These are phyloP conservation scores for Claviceps cyperi DNA, from an alignment of 2,329 filamentous ascomycete genomes.

Conservation along the genomic window DNA sequence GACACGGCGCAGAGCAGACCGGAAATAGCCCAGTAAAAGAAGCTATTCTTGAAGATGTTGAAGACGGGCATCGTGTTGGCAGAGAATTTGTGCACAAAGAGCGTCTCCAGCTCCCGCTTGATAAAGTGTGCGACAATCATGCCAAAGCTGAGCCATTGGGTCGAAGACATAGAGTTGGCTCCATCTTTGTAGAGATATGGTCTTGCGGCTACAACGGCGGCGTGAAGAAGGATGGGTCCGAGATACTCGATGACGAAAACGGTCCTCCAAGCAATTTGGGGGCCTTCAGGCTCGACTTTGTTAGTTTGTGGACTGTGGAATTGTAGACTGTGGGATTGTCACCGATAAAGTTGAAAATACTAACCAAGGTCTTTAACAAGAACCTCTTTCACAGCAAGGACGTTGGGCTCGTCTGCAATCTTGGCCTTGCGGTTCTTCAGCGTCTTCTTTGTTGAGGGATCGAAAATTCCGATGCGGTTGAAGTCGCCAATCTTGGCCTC, in stretches of 20 bases:
- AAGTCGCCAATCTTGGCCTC: slow-evolving; percentile 36
- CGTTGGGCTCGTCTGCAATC: slow-evolving; percentile 31
- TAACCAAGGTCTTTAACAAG: slow-evolving; percentile 88
- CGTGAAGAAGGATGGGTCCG: slow-evolving; percentile 80
- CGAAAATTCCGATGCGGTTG: slow-evolving; percentile 49
- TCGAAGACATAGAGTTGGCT: slow-evolving; percentile 39
- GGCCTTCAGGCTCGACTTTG: slow-evolving; percentile 36
- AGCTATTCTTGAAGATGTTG: slow-evolving; percentile 91
- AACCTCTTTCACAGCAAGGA: slow-evolving; percentile 40
- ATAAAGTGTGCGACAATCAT: slow-evolving; percentile 74
- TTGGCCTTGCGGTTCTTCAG: slow-evolving; percentile 46
- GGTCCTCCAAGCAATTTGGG: slow-evolving; percentile 81
- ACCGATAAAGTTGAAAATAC: slow-evolving; percentile 9
- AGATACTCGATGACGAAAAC: slow-evolving; percentile 94
- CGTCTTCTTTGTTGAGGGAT: slow-evolving; percentile 45
- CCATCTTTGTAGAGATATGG: slow-evolving; percentile 41
- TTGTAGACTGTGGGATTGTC: not conserved
- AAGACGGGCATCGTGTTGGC: slow-evolving; percentile 79
- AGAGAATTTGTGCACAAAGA: slow-evolving; percentile 92
- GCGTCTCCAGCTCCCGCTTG: slow-evolving; percentile 89
- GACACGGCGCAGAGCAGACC: slow-evolving; percentile 72
- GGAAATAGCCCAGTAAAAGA: slow-evolving; percentile 82
- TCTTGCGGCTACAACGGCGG: slow-evolving; percentile 55
- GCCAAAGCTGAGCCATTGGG: slow-evolving; percentile 59
- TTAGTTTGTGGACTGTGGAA: not conserved